Evolutionary conservation across 1,284 basidiomycete species (phyloP).

Genomic region (Prillingera fragicola): DNA sequence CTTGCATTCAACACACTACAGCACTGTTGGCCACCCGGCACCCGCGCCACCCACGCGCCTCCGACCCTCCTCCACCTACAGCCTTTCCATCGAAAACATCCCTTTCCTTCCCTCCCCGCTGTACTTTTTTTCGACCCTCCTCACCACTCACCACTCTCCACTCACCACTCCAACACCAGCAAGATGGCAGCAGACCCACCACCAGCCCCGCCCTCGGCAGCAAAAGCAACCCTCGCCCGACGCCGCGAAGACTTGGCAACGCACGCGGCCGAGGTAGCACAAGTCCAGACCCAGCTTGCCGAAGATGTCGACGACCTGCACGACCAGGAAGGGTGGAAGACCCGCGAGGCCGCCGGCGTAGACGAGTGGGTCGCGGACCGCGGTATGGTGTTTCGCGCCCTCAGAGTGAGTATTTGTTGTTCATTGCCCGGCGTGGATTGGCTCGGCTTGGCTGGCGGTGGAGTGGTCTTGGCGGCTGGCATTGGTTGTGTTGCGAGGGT

Average conservation of each 20-base stretch:
- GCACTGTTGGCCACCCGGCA: too few species aligned
- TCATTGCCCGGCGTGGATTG: too few species aligned
- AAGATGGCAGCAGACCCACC: not conserved
- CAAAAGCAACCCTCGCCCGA: not conserved
- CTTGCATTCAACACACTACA: too few species aligned
- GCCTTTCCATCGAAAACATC: not conserved
- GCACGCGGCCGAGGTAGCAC: constrained; percentile 24
- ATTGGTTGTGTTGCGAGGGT: too few species aligned
- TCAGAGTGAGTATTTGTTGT: constrained; percentile 30
- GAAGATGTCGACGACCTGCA: constrained; percentile 35
- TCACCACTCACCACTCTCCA: too few species aligned
- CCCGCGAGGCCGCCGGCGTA: constrained; percentile 26
- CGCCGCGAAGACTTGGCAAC: constrained; percentile 29
- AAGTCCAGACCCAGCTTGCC: constrained; percentile 28
- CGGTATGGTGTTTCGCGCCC: constrained; percentile 35
- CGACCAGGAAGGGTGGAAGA: constrained; percentile 40
- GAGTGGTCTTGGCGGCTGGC: too few species aligned
- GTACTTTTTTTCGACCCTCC: not conserved
- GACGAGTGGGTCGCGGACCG: constrained; percentile 38
- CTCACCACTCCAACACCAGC: too few species aligned
- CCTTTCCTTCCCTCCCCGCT: not conserved
- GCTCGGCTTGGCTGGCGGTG: too few species aligned
- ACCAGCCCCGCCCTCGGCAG: not conserved
- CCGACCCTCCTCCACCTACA: not conserved
- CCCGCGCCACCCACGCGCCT: not conserved